Conservation (phyloP, 345 rosid genomes). For the Draba incana region DNA sequence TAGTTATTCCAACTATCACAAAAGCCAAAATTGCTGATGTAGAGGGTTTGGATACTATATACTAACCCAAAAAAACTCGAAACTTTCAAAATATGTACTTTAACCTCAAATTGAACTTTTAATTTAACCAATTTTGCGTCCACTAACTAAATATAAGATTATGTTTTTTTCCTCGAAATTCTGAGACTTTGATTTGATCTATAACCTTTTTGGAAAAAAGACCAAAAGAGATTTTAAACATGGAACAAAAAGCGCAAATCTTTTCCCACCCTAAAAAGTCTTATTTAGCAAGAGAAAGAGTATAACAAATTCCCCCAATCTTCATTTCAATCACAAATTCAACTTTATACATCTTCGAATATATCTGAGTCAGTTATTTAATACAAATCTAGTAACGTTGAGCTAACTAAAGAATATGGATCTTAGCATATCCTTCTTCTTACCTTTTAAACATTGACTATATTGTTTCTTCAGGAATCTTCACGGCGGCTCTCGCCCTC, state of each 20-base stretch:
- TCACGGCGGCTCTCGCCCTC: constrained; percentile 80
- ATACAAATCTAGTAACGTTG: constrained; percentile 6
- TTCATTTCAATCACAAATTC: constrained; percentile 14
- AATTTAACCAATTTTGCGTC: neutral
- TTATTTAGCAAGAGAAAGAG: constrained; percentile 13
- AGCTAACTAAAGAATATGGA: constrained; percentile 20
- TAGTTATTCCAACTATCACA: constrained; percentile 1
- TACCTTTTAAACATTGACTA: neutral
- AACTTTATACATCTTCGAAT: constrained; percentile 15
- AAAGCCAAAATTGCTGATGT: constrained; percentile 20
- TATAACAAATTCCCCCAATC: constrained; percentile 27
- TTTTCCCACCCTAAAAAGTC: neutral
- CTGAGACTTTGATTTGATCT: neutral
- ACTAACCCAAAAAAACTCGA: too few relatives aligned
- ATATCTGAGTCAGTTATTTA: constrained; percentile 18
- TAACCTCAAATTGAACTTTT: neutral
- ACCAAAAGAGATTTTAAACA: constrained; percentile 10
- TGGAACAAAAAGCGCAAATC: constrained; percentile 2
- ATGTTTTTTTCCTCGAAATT: neutral
- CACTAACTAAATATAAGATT: neutral
- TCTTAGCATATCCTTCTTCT: constrained; percentile 19
- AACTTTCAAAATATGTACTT: neutral
- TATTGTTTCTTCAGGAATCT: constrained; percentile 56
- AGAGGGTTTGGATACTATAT: constrained; percentile 19
- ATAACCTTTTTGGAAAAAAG: neutral